Percentiles rank a stretch among this genome's conserved stretches.
phyloP scores from a whole-genome alignment of 2,329 filamentous ascomycete species.

The Myrmaecium sp. region DNA sequence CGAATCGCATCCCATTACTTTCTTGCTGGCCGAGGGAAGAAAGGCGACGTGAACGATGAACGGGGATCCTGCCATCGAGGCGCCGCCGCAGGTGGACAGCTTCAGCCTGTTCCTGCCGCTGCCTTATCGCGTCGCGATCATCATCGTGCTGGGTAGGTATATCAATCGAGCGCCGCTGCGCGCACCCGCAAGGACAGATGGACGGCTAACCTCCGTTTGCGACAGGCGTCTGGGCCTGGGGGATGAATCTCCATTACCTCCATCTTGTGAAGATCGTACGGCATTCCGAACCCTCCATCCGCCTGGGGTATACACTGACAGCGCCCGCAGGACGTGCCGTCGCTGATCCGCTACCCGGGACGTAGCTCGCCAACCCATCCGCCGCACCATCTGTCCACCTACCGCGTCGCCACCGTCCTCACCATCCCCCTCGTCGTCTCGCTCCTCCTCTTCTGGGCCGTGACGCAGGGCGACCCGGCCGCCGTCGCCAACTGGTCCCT shows the following conservation, averaged over 20 bases:
- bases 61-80: slow-evolving; percentile 57
- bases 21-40: too few species aligned
- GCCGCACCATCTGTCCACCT: slow-evolving; percentile 66
- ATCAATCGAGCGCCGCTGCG: slow-evolving; percentile 5
- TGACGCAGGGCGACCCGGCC: slow-evolving; percentile 52
- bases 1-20: neutral
- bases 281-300: slow-evolving; percentile 5
- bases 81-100: slow-evolving; percentile 51
- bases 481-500: slow-evolving; percentile 67
- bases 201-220: slow-evolving; percentile 4
- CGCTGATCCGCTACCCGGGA: slow-evolving; percentile 70
- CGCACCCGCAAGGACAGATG: slow-evolving; percentile 1
- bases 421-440: slow-evolving; percentile 54
- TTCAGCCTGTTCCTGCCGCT: slow-evolving; percentile 79
- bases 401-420: slow-evolving; percentile 66
- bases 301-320: slow-evolving; percentile 8
- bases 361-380: slow-evolving; percentile 53
- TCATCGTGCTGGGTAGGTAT: slow-evolving; percentile 61
- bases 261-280: slow-evolving; percentile 56
- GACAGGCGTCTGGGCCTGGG: slow-evolving; percentile 88
- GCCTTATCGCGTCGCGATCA: slow-evolving; percentile 74
- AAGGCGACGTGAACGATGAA: too few species aligned
- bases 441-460: slow-evolving; percentile 65
- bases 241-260: slow-evolving; percentile 77
- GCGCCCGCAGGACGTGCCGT: slow-evolving; percentile 50